Conservation (phyloP, 352 stramenopile species). For the Globisporangium recalcitrans region DNA sequence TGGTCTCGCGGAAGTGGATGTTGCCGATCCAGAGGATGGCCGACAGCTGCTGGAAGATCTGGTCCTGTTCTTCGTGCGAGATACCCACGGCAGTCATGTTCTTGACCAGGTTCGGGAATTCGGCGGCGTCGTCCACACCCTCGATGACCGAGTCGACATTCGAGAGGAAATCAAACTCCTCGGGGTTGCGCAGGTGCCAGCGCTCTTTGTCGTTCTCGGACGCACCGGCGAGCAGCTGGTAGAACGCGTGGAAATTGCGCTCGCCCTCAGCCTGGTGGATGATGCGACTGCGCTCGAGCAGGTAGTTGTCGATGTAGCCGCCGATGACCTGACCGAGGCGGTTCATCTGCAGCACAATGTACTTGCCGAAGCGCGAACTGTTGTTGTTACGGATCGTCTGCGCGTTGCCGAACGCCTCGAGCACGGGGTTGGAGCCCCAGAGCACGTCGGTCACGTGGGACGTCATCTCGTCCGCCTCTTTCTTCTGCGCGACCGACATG, state of each 20-base stretch:
- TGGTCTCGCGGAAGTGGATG: conserved; percentile 71
- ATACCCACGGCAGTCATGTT: conserved; percentile 75
- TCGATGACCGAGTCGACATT: conserved; percentile 68
- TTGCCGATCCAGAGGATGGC: conserved; percentile 85
- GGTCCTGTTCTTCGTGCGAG: conserved; percentile 55
- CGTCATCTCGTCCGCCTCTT: conserved; percentile 68
- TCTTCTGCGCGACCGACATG: conserved; percentile 72
- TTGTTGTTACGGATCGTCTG: conserved; percentile 89
- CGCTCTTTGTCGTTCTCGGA: conserved; percentile 38
- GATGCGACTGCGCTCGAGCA: conserved; percentile 90
- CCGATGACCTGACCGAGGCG: conserved; percentile 71
- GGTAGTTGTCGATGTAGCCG: conserved; percentile 87
- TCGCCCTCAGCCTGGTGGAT: conserved; percentile 83
- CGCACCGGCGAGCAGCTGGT: conserved; percentile 84
- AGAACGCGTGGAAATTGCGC: conserved; percentile 93
- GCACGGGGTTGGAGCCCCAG: conserved; percentile 77
- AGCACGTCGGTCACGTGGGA: conserved; percentile 68
- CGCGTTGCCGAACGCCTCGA: conserved; percentile 83
- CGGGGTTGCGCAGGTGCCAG: conserved; percentile 46
- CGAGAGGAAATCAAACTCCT: conserved; percentile 65
- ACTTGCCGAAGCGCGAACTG: conserved; percentile 83
- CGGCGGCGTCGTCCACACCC: conserved; percentile 66
- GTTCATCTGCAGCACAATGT: conserved; percentile 85
- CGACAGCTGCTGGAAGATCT: conserved; percentile 74
- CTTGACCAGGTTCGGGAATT: conserved; percentile 51